A percentile compares a stretch with the other conserved stretches of the same genome.
Evolutionary conservation across 805 yeast species (phyloP).

Genomic region (Priceomyces castillae): DNA sequence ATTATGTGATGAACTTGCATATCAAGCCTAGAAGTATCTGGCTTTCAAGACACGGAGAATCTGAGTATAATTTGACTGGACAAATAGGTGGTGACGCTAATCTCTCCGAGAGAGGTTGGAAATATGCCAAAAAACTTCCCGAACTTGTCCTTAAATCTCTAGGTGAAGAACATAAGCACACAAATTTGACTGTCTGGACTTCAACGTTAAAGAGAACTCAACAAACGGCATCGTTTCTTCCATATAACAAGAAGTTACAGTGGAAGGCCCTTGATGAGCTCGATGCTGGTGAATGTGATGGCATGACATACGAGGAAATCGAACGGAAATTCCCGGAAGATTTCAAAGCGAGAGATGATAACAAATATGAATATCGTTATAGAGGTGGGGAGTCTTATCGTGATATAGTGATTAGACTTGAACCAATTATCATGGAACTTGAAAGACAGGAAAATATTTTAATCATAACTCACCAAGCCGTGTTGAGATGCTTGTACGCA

Average conservation of each 20-base stretch:
- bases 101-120: constrained; percentile 77
- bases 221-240: constrained; percentile 82
- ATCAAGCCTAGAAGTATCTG: constrained; percentile 89
- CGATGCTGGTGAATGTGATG: constrained; percentile 98
- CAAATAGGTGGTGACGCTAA: constrained; percentile 95
- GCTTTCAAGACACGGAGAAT: constrained; percentile 95
- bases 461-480: constrained; percentile 97
- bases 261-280: constrained; percentile 98
- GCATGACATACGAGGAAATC: constrained; percentile 92
- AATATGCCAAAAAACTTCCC: constrained; percentile 81
- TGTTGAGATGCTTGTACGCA: constrained; percentile 91
- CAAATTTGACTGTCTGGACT: constrained; percentile 86
- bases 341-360: constrained; percentile 91
- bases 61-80: constrained; percentile 86
- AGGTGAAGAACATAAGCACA: constrained; percentile 51
- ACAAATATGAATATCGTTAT: constrained; percentile 92
- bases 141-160: constrained; percentile 65
- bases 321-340: constrained; percentile 86
- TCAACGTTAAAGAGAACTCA: constrained; percentile 88
- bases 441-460: constrained; percentile 95
- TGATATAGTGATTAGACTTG: constrained; percentile 90
- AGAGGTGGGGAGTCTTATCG: constrained; percentile 97
- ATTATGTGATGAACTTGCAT: constrained; percentile 93
- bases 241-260: constrained; percentile 70
- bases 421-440: constrained; percentile 97